Percentiles rank a stretch among this genome's conserved stretches.
Conservation (phyloP, 371 early-diverging fungal species). For the Saksenaea vasiformis region DNA sequence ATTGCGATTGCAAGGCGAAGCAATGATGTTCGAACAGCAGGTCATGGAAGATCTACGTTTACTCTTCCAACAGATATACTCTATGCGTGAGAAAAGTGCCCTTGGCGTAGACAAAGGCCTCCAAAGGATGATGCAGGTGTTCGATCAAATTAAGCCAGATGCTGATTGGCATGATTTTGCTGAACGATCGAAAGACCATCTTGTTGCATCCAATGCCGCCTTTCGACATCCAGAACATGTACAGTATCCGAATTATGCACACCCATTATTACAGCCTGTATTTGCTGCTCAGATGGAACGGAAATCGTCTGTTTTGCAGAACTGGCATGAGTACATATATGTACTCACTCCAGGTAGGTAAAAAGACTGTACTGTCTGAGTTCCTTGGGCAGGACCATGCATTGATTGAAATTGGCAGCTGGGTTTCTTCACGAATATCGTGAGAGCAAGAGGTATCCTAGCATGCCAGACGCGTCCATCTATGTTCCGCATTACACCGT, state of each 20-base stretch:
- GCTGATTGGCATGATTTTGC: constrained; percentile 36
- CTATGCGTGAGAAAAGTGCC: constrained; percentile 20
- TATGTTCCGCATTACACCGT: constrained; percentile 47
- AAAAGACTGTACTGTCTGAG: background rate
- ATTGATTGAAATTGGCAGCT: constrained; percentile 11
- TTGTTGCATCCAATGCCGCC: constrained; percentile 36
- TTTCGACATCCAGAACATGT: constrained; percentile 40
- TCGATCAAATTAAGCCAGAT: constrained; percentile 22
- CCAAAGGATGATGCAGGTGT: constrained; percentile 16
- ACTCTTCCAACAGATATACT: constrained; percentile 31
- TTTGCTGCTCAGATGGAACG: constrained; percentile 49
- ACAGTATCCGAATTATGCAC: constrained; percentile 39
- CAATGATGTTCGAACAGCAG: constrained; percentile 32
- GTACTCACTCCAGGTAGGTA: constrained; percentile 37
- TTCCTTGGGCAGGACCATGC: background rate
- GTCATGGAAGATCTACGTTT: constrained; percentile 33
- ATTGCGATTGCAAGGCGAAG: constrained; percentile 41
- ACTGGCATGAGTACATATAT: constrained; percentile 48
- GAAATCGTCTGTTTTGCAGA: constrained; percentile 27
- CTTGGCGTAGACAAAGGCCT: constrained; percentile 28
- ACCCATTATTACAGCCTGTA: constrained; percentile 38
- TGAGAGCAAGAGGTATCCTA: constrained; percentile 26
- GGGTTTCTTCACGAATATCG: constrained; percentile 48
- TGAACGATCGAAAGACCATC: constrained; percentile 23
- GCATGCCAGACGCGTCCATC: constrained; percentile 24